phyloP scores from a whole-genome alignment of 176 grass and related monocot genomes.

The Pontederia paniculata region DNA sequence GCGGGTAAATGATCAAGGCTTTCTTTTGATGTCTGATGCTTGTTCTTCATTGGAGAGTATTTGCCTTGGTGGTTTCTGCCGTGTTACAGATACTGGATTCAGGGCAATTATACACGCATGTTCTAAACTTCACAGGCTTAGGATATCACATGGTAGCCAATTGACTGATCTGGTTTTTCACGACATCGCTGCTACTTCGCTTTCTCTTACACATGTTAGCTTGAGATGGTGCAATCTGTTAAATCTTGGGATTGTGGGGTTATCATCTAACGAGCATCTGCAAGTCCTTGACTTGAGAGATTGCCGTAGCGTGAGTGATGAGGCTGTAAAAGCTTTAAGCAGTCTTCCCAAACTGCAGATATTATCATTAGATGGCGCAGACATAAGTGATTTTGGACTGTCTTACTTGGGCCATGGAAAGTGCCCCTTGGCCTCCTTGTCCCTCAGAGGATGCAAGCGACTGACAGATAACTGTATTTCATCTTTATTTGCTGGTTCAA shows the following conservation, averaged over 20 bases:
- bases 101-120: constrained; percentile 88
- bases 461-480: constrained; percentile 64
- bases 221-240: constrained; percentile 80
- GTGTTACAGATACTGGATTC: constrained; percentile 85
- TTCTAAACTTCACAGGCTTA: constrained; percentile 69
- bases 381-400: constrained; percentile 55
- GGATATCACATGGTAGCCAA: constrained; percentile 64
- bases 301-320: constrained; percentile 70
- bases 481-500: constrained; percentile 42
- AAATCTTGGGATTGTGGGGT: constrained; percentile 61
- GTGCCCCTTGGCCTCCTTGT: constrained; percentile 62
- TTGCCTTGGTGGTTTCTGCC: constrained; percentile 77
- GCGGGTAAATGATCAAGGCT: constrained; percentile 77
- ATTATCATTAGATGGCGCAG: constrained; percentile 54
- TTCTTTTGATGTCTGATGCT: constrained; percentile 71
- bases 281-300: constrained; percentile 77
- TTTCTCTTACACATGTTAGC: constrained; percentile 91
- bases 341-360: constrained; percentile 53
- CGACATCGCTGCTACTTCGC: constrained; percentile 90
- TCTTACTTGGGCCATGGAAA: constrained; percentile 59
- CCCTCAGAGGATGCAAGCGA: constrained; percentile 73
- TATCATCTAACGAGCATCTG: constrained; percentile 89
- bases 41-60: constrained; percentile 84
- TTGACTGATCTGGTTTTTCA: constrained; percentile 97
- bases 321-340: constrained; percentile 69